Conservation (phyloP, 140 eudicot genomes). For the Anethum foeniculum region DNA sequence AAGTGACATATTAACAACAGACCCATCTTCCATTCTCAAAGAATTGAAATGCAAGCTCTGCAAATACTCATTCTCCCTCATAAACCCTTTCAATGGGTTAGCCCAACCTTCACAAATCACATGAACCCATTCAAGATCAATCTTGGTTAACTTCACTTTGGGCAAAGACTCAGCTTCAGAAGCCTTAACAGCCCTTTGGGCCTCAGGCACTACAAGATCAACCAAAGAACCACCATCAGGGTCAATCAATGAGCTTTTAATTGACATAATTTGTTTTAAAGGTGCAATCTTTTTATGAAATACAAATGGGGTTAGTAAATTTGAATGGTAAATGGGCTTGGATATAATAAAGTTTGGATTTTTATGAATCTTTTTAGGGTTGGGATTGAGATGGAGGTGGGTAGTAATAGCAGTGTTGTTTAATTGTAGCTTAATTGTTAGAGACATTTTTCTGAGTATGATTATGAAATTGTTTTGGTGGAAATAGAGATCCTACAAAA, state of each 20-base stretch:
- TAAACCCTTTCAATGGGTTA: conserved; percentile 77
- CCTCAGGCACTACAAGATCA: conserved; percentile 16
- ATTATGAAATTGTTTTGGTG: neutral
- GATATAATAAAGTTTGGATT: conserved; percentile 9
- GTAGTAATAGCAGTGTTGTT: conserved; percentile 19
- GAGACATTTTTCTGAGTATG: conserved; percentile 41
- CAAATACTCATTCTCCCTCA: conserved; percentile 88
- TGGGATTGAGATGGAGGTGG: conserved; percentile 21
- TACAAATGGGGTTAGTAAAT: conserved; percentile 27
- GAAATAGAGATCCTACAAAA: conserved; percentile 10
- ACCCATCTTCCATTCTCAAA: conserved; percentile 44
- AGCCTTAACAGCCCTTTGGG: conserved; percentile 1
- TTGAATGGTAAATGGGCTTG: conserved; percentile 40
- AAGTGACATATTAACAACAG: conserved; percentile 74
- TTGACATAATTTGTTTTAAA: conserved; percentile 7
- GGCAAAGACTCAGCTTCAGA: conserved; percentile 48
- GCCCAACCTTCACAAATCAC: conserved; percentile 97
- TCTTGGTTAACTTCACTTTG: conserved; percentile 42
- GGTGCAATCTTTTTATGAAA: conserved; percentile 14
- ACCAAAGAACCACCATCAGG: conserved; percentile 20
- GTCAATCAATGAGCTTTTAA: conserved; percentile 65
- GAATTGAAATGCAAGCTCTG: conserved; percentile 85
- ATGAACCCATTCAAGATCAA: conserved; percentile 93
- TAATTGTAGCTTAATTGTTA: conserved; percentile 51
- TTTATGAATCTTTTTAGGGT: conserved; percentile 14